These are phyloP conservation scores for Populus nigra DNA, from an alignment of 345 rosid species.

Conservation along the genomic window DNA sequence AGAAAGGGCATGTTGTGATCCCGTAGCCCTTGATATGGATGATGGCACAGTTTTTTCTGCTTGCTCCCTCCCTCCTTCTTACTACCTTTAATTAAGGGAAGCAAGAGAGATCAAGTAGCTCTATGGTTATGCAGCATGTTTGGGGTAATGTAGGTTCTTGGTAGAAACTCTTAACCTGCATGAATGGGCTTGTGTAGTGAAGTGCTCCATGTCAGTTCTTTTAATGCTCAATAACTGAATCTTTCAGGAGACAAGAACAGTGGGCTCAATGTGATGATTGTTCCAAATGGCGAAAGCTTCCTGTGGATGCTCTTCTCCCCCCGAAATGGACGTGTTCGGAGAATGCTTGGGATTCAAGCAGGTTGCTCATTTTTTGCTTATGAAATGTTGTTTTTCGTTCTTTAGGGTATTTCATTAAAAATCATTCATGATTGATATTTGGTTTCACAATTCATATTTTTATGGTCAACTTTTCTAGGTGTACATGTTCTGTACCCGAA, in stretches of 20 bases:
- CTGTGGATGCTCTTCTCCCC: conserved; percentile 65
- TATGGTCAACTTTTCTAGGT: conserved; percentile 39
- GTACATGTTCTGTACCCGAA: conserved; percentile 60
- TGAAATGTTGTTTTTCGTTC: neutral
- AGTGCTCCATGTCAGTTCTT: neutral
- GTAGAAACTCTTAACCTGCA: neutral
- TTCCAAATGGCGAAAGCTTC: conserved; percentile 82
- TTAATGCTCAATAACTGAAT: conserved; percentile 8
- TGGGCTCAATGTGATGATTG: conserved; percentile 91
- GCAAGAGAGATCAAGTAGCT: neutral
- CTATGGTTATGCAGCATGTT: neutral
- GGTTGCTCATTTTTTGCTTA: conserved; percentile 31
- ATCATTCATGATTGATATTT: neutral
- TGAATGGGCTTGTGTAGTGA: neutral
- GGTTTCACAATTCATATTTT: neutral
- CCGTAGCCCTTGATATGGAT: neutral
- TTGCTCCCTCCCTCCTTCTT: neutral
- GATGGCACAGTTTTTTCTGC: neutral
- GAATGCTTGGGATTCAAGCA: conserved; percentile 69
- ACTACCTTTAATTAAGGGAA: neutral
- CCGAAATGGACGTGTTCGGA: conserved; percentile 71
- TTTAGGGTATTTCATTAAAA: neutral
- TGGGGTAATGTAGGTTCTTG: neutral
- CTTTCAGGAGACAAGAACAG: conserved; percentile 60
- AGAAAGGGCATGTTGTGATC: neutral